Evolutionary conservation across 208 protist species (phyloP), one percentile per base, ranked within the genome.

Genomic region (Borovskyia barvae): DNA sequence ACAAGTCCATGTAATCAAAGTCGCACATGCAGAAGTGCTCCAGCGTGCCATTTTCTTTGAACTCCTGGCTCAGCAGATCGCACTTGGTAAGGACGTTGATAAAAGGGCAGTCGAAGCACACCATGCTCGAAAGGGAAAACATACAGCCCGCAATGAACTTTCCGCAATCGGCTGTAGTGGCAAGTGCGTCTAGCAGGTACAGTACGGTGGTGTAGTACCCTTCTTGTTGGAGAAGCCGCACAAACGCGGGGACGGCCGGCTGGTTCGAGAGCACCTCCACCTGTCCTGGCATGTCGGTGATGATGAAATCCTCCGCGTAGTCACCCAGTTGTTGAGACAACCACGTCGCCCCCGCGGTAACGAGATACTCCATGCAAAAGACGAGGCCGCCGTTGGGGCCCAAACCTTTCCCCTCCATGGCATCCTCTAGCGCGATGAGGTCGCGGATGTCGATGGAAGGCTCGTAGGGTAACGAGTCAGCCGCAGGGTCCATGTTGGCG

Each of bases 261-360:
- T 98, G 67, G 66, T 98, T 98, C 36, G 97, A 98, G 60, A 99
- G 99, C 40, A 99, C 90, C 85, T 99, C 98, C 35, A 99, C 96
- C 85, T 99, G 98, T 28, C 98, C 98, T 0, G 98, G 98, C 81
- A 96, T 98, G 79, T 99, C 98, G 48, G 99, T 93, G 32, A 99
- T 81, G n/a, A 99, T 63, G 61, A 99, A 99, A 51, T 98, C 87
- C 45, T 97, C 97, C 29, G 75, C 83, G 60, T 91, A 97, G 62
- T 98, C 92, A 25, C 82, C 82, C 1, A 99, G 75, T 58, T 94
- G 80, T 24, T 98, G 93, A 28, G 76, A 57, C 30, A 99, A 67
- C 98, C 97, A 99, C 50, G 91, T 69, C 24, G 91, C 48, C 15
- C 98, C 98, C 4, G 60, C 64, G 25, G 92, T 85, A 42, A 98